Evolutionary conservation across 352 stramenopile species (phyloP), one percentile per base, ranked within the genome.

Genomic region (Phytophthora multivora): DNA sequence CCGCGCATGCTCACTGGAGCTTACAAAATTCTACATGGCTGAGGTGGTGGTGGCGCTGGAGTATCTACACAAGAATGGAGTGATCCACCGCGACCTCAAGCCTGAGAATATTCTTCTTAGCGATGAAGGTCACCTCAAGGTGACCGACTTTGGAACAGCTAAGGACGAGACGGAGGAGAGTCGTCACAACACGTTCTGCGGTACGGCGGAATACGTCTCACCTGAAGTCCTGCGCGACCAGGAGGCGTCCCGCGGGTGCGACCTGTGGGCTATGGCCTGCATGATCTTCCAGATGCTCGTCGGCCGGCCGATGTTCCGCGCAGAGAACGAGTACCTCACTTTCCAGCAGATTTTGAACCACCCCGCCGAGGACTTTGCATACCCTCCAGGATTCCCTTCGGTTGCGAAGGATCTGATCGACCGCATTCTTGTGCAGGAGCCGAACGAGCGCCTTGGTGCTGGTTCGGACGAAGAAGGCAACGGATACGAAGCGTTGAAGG

Each of bases 61-160:
- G 64, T 99, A 99, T 72, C 75, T 99, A 41, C 97, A 98, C 69
- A 86, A 84, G 30, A 91, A 90, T 50, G 82, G 95, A 46, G 79
- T 99, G 7, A 98, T 99, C 58, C 97, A 99, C 70, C 75, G 97
- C 33, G 97, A 99, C 67, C 89, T 99, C 21, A 97, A 97, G 59
- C 90, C 90, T 1, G 90, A 97, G 46, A 97, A 97, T 66, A 94
- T 97, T 40, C 56, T 97, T 30, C 69, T 97, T 25, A 90, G 75
- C 55, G 80, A 91, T 30, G 72, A 88, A 18, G 90, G 90, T 0
- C 90, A 97, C 55, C 75, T 97, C 38, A 97, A 97, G 71, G 74
- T 97, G 36, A 96, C 90, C 0, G 90, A 97, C 55, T 97, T 97
- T 64, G 90, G 90, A 15, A 96, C 88, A 5, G 85, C 88, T 48